Conservation (phyloP, 768 basidiomycete genomes). For the Naematelia encephala region DNA sequence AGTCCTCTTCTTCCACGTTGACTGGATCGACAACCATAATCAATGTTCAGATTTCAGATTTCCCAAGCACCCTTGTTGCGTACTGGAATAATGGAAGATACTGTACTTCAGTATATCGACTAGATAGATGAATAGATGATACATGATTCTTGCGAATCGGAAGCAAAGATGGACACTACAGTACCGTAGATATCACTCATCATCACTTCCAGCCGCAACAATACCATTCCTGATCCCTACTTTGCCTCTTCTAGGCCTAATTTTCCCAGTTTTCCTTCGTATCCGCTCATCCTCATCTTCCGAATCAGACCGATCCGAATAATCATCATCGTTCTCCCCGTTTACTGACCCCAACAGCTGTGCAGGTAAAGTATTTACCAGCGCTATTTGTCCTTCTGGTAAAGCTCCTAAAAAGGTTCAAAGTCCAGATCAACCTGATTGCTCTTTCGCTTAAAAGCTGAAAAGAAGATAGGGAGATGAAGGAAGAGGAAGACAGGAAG, state of each 20-base stretch:
- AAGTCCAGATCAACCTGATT: too few relatives aligned
- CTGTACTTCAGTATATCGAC: too few relatives aligned
- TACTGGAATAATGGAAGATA: too few relatives aligned
- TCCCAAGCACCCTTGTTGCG: too few relatives aligned
- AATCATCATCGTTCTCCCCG: not conserved
- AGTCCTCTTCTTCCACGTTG: too few relatives aligned
- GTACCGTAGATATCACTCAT: constrained; percentile 11
- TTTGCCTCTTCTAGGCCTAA: constrained; percentile 28
- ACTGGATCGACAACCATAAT: too few relatives aligned
- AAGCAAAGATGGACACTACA: not conserved
- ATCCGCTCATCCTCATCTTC: constrained; percentile 29
- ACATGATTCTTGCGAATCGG: too few relatives aligned
- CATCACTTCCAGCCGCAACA: constrained; percentile 17
- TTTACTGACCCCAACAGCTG: constrained; percentile 1
- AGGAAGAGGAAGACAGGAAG: too few relatives aligned
- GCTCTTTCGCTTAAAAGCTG: too few relatives aligned
- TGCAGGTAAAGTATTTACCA: constrained; percentile 15
- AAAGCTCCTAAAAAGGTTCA: constrained; percentile 29
- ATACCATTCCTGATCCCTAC: constrained; percentile 40
- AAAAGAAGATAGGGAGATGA: too few relatives aligned
- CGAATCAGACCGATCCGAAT: constrained; percentile 6
- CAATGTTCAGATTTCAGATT: too few relatives aligned
- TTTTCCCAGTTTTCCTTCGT: constrained; percentile 8
- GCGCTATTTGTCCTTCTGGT: constrained; percentile 25
- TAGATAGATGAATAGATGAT: too few relatives aligned